Conservation (phyloP, 495 filamentous ascomycete genomes). For the Aspergillus affinis region DNA sequence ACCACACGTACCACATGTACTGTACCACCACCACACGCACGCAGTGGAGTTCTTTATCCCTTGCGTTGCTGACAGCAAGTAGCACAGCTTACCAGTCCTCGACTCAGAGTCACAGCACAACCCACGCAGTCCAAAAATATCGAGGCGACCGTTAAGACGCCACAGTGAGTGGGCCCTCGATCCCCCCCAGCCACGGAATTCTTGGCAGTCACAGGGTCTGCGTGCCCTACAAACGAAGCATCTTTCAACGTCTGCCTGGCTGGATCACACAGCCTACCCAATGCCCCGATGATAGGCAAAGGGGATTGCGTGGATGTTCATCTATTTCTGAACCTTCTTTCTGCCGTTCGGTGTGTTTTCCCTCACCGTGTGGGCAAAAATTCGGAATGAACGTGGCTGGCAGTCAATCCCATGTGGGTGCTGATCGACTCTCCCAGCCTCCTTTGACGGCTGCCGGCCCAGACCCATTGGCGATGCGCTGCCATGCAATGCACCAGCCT, state of each 20-base stretch:
- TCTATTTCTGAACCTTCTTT: conserved; percentile 1
- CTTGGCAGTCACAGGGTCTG: not conserved
- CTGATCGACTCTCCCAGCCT: conserved; percentile 19
- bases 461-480: conserved; percentile 12
- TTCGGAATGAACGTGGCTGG: conserved; percentile 25
- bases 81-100: not conserved
- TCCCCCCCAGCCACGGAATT: not conserved
- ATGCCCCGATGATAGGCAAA: not conserved
- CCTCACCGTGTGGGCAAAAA: conserved; percentile 7
- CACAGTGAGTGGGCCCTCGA: not conserved
- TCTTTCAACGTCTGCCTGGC: not conserved
- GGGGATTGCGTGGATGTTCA: not conserved
- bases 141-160: not conserved
- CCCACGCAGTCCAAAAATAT: not conserved
- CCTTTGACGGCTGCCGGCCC: conserved; percentile 22
- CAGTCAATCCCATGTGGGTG: conserved; percentile 10
- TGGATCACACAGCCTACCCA: not conserved
- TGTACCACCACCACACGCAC: not conserved
- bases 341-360: conserved; percentile 3
- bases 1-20: not conserved
- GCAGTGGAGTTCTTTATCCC: not conserved
- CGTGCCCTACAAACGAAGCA: not conserved
- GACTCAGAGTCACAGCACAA: not conserved
- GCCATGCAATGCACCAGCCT: conserved; percentile 19
- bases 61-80: not conserved